These are phyloP conservation scores for Colletotrichum lentis DNA, from an alignment of 2,329 filamentous ascomycete genomes.

Conservation along the genomic window DNA sequence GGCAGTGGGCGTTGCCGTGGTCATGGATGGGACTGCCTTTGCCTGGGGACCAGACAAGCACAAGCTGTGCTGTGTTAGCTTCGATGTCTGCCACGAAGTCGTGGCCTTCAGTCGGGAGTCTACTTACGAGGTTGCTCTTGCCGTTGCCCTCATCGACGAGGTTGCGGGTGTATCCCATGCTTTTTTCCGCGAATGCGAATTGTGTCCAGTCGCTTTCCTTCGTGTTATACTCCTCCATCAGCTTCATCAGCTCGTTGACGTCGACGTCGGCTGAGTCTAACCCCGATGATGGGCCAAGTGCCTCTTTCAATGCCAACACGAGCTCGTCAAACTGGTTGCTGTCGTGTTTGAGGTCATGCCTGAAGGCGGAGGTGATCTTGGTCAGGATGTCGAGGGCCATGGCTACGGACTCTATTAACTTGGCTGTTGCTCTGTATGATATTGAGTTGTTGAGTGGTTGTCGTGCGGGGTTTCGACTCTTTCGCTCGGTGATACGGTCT, in stretches of 20 bases:
- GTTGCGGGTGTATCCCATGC: slow-evolving; percentile 82
- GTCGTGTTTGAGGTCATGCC: slow-evolving; percentile 26
- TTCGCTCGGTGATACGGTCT: slow-evolving; percentile 22
- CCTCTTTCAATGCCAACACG: slow-evolving; percentile 75
- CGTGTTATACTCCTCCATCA: slow-evolving; percentile 81
- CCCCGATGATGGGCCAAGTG: slow-evolving; percentile 81
- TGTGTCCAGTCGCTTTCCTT: slow-evolving; percentile 73
- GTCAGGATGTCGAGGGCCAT: slow-evolving; percentile 50
- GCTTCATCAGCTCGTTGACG: slow-evolving; percentile 70
- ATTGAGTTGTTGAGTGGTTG: slow-evolving; percentile 5
- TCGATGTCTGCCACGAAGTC: slow-evolving; percentile 44
- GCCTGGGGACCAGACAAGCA: slow-evolving; percentile 88
- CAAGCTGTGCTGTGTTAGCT: slow-evolving; percentile 63
- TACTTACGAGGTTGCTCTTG: slow-evolving; percentile 74
- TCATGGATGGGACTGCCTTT: slow-evolving; percentile 88
- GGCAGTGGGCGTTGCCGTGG: slow-evolving; percentile 85
- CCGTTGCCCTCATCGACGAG: slow-evolving; percentile 89
- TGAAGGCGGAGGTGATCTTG: slow-evolving; percentile 40
- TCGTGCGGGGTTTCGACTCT: slow-evolving; percentile 34
- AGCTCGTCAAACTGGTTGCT: slow-evolving; percentile 72
- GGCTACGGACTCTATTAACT: slow-evolving; percentile 28
- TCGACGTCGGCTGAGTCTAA: slow-evolving; percentile 84
- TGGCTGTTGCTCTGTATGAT: slow-evolving; percentile 27
- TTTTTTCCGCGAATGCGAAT: slow-evolving; percentile 77
- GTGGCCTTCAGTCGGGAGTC: slow-evolving; percentile 25